These are phyloP conservation scores for Saccharomycopsis guyanensis DNA, from an alignment of 805 yeast genomes.

Conservation along the genomic window DNA sequence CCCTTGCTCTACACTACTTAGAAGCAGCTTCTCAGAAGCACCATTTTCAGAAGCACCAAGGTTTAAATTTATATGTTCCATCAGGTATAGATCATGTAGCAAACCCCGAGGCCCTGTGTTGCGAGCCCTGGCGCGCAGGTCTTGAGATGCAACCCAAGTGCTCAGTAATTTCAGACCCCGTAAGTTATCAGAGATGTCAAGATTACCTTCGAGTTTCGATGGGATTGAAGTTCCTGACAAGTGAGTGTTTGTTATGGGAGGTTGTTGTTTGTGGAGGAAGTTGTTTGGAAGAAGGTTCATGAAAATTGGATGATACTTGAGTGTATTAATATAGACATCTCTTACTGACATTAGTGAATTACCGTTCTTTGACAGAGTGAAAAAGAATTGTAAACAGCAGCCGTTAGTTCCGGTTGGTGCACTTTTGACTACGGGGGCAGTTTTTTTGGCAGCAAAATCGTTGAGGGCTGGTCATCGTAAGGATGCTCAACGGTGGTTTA, in stretches of 20 bases:
- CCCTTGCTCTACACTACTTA: too few relatives aligned
- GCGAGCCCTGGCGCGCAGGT: too few relatives aligned
- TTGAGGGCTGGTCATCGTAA: constrained; percentile 62
- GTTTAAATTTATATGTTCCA: too few relatives aligned
- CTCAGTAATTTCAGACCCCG: too few relatives aligned
- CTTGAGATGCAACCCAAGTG: too few relatives aligned
- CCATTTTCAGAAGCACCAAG: too few relatives aligned
- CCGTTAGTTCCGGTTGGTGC: constrained; percentile 86
- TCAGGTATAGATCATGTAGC: too few relatives aligned
- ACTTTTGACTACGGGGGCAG: constrained; percentile 72
- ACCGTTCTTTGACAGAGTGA: constrained; percentile 48
- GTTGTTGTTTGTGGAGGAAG: background rate
- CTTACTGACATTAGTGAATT: constrained; percentile 27
- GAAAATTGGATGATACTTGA: background rate
- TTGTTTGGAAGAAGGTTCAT: background rate
- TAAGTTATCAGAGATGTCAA: too few relatives aligned
- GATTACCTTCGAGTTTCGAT: constrained; percentile 12
- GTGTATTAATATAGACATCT: too few relatives aligned
- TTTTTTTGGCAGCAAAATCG: constrained; percentile 68
- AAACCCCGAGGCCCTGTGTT: too few relatives aligned
- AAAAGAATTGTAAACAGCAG: constrained; percentile 66
- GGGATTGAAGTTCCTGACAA: constrained; percentile 2
- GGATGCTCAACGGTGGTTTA: constrained; percentile 78
- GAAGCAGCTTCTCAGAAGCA: too few relatives aligned
- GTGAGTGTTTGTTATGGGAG: background rate